Evolutionary conservation across 768 basidiomycete genomes (phyloP), one percentile per base, ranked within the genome.

Genomic region (Kwoniella sp.): DNA sequence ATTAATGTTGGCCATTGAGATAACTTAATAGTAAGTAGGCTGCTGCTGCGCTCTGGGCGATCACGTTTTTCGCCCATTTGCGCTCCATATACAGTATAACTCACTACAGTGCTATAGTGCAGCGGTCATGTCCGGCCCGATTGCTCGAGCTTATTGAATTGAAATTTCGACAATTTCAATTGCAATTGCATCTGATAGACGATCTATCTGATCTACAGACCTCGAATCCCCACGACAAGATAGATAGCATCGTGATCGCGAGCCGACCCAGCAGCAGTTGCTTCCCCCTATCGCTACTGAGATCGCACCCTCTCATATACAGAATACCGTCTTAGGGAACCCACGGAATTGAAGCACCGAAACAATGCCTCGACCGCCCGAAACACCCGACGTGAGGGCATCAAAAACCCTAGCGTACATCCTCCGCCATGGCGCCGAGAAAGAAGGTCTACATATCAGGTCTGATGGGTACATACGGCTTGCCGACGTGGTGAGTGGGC

Each of bases 351-450:
- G 34, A 37, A 37, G 34, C 34, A 37, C 5, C 34, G 7, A 26
- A 31, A 55, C 1, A 26, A 78, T 75, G 76, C 72, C 72, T 2
- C 59, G 81, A 41, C 79, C 79, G 4, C 68, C 77, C 23, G 91
- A 94, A 71, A 82, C 86, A 2, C 87, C 86, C 0, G 87, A 89
- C 55, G 86, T 90, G 5, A 85, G 87, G 12, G 72, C 90, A 15
- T 92, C 91, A 15, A 97, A 96, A 81, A 90, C 91, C 0, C 82
- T 98, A 9, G 89, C 93, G 0, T 97, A 90, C 86, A 83, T 98
- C 26, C 86, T 98, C n/a, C 86, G 94, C 2, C 95, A 98, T 78
- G 92, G 90, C 0, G 92, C 93, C 22, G 83, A 86, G 68, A 86
- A 86, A 38, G 88, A 94, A 66, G 86, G 88, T 0, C 76, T 97